Base-by-base conservation (phyloP, 208 protist genomes). In the Herpetomonas muscarum region DNA sequence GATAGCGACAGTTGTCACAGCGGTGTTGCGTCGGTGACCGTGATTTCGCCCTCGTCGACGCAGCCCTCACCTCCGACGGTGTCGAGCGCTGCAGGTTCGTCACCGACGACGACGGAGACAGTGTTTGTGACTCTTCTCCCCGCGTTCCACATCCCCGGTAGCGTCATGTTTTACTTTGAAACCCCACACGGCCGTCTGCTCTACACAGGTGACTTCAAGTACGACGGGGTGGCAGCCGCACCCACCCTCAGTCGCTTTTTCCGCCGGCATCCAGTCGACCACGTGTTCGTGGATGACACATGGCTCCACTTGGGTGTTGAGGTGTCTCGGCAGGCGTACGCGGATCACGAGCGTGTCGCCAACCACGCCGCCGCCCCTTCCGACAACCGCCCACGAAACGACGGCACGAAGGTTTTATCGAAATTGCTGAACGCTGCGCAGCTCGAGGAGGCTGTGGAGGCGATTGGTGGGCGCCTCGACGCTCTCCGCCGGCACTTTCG, bases 171-270 rank as follows among this genome's bases (percentile, higher is more conserved):
- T 28, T 86, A 76, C 44, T 19, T 93, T 12, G 81, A 90, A 52
- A 73, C 70, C 0, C 76, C 73, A 5, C 69, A 64, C 46, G 65
- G 71, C n/a, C 64, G 66, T 25, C 47, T 86, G 46, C 72, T 93
- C 13, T 83, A 90, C 68, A 93, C 87, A 0, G 87, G 87, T 4
- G 87, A 93, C 66, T 91, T 91, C 52, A 87, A 88, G 62, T 85
- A 71, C 39, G 66, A 82, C 17, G 58, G 70, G 42, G 36, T 47
- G 31, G 36, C 55, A 0, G 9, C 46, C n/a, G 55, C 52, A 3
- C 68, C 62, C 1, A 48, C 63, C 25, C 66, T 90, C 22, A 42
- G 50, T 12, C 45, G 56, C 28, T 86, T 91, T 51, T 79, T 86
- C 54, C 68, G 53, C 12, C 36, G 52, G 4, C 75, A 84, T 55